Evolutionary conservation across 176 grass and related monocot species (phyloP), one percentile per base, ranked within the genome.

Genomic region (Oryza glaberrima): DNA sequence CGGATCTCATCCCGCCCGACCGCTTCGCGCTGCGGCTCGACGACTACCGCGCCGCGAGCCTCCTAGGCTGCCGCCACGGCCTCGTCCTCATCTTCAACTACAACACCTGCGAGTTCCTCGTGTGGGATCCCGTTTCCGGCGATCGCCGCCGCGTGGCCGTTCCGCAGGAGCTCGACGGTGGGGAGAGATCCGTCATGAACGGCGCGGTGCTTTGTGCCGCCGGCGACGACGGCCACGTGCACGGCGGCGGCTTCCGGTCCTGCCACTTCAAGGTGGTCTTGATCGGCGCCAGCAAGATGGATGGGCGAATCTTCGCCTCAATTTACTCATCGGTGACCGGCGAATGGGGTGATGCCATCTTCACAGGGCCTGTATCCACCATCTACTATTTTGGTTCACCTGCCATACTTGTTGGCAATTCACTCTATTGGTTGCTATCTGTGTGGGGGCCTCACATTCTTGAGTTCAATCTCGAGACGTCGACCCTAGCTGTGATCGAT

Each of bases 1-100:
- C 28, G 8, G 28, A 76, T 49, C 73, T 28, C 47, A 76, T 76
- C 73, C 73, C 73, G 30, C 54, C 47, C 16, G 48, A 56, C 15
- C 73, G 26, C 73, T 63, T 77, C 75, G 38, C 74, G 3, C 48
- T 35, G 30, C 26, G 2, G 0, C 47, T 76, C 75, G 7, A 1
- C 76, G 20, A 25, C 23, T 3, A 15, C 52, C 5, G 17, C 52
- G 15, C 8, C 38, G 35, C 54, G 20, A 2, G 17, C 19, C 14
- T 22, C 12, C 5, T 22, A 11, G 52, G 35, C 1, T 77, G 75
- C 17, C 52, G 51, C 19, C 11, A 77, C 34, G 75, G 75, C 28
- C 17, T 77, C 75, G 6, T 23, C 51, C 17, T 60, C 34, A 8
- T 61, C 32, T 0, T 7, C 34, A 11, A 0, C 5, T 11, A 3